phyloP scores from a whole-genome alignment of 2,329 filamentous ascomycete species.

The Phoma sp. region DNA sequence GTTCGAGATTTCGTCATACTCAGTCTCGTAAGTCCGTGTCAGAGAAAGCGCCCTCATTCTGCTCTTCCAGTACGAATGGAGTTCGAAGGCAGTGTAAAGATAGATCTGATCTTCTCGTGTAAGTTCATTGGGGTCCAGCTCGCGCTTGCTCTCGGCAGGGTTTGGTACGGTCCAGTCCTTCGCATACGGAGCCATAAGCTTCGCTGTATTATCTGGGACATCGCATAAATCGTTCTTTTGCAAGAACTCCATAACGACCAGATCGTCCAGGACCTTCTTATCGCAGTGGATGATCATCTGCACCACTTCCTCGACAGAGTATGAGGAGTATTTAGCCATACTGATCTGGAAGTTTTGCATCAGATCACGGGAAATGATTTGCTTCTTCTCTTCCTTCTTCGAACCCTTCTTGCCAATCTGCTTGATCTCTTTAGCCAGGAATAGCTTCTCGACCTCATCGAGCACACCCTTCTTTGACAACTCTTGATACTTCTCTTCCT shows the following conservation, averaged over 20 bases:
- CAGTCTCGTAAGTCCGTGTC: conserved; percentile 80
- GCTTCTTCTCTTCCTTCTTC: conserved; percentile 95
- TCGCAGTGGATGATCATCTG: conserved; percentile 97
- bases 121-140: conserved; percentile 85
- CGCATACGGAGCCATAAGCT: conserved; percentile 92
- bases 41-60: conserved; percentile 89
- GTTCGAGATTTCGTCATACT: conserved; percentile 88
- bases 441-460: conserved; percentile 96
- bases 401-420: conserved; percentile 72
- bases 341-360: conserved; percentile 68
- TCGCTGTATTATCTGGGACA: conserved; percentile 86
- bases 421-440: conserved; percentile 97
- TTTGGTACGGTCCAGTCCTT: conserved; percentile 95
- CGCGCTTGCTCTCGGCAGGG: conserved; percentile 75
- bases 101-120: conserved; percentile 96
- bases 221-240: conserved; percentile 92
- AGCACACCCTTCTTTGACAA: conserved; percentile 92
- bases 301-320: conserved; percentile 81
- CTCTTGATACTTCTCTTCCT: conserved; percentile 95
- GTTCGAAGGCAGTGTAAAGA: conserved; percentile 87
- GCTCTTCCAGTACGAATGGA: conserved; percentile 98
- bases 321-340: conserved; percentile 88
- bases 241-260: conserved; percentile 94
- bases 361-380: conserved; percentile 89
- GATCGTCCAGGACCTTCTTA: conserved; percentile 82